Evolutionary conservation across 164 flowering plant genomes (phyloP), one percentile per base, ranked within the genome.

Genomic region (Vitis amurensis): DNA sequence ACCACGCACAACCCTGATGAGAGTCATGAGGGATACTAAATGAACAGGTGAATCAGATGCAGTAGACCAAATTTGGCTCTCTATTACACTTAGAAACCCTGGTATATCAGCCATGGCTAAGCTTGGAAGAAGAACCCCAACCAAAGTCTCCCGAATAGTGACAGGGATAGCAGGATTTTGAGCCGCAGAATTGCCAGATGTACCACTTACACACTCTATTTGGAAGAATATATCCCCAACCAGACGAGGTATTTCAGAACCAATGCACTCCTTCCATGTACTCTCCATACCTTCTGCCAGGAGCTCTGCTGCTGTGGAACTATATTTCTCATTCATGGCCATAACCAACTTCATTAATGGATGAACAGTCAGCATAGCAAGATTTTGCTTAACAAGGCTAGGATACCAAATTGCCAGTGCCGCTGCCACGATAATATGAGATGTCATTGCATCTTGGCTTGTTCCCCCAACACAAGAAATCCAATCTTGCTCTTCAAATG

Each of bases 11-110:
- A 92, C 87, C 80, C 98, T 88, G 67, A 92, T 79, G 47, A 93
- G 83, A 76, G 94, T 91, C 88, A 76, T 82, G 61, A 96, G 89
- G 11, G 98, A 79, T 31, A 86, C 91, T 61, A 85, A 67, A 84
- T 96, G 99, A 79, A 96, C 97, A 64, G 99, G 97, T 73, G 99
- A 96, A 87, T 96, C 99, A 76, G 98, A 96, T 48, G 98, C 91
- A 70, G 97, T 96, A 48, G 98, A 86, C 98, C 98, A 96, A 68
- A 93, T 92, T 73, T 91, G 97, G 67, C 97, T 86, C 74, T 96
- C 97, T 68, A 91, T 83, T 9, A 85, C 89, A 70, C 79, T 82
- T 19, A 96, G 74, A 77, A 91, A 96, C 17, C 89, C 91, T 15
- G 65, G 81, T 73, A 91, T 73, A 66, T 93, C 99, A 70, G 95